phyloP scores from a whole-genome alignment of 1,284 basidiomycete genomes.

The Fomitopsis pinicola region DNA sequence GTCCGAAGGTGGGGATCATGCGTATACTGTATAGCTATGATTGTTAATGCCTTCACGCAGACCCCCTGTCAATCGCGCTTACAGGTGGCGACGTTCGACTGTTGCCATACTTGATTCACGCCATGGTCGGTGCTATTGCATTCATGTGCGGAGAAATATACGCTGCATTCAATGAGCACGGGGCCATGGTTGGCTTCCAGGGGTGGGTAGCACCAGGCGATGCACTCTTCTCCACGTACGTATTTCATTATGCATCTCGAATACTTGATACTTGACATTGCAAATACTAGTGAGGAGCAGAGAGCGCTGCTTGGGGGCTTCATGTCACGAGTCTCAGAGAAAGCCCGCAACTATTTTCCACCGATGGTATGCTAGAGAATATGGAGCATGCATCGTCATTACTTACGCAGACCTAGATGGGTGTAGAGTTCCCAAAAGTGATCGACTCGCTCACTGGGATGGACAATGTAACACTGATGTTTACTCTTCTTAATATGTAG shows the following conservation, averaged over 20 bases:
- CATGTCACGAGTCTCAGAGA: constrained; percentile 9
- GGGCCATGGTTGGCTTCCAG: constrained; percentile 8
- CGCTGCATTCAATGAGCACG: constrained; percentile 8
- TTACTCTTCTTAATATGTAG: background rate
- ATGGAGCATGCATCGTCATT: background rate
- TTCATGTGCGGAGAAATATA: constrained; percentile 10
- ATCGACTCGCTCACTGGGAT: constrained; percentile 5
- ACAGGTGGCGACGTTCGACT: background rate
- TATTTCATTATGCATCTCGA: background rate
- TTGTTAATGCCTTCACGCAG: background rate
- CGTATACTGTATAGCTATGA: background rate
- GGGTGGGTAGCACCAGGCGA: constrained; percentile 5
- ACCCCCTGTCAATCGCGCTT: constrained; percentile 1
- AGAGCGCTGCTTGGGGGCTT: constrained; percentile 1
- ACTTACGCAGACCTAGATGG: constrained; percentile 1
- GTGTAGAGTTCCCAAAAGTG: constrained; percentile 7
- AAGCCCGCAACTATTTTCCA: constrained; percentile 10
- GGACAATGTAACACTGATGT: background rate
- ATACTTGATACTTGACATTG: background rate
- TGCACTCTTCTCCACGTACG: constrained; percentile 5
- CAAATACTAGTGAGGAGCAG: constrained; percentile 12
- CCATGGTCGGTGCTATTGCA: background rate
- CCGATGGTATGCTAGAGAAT: background rate
- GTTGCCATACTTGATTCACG: background rate
- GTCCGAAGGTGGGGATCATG: background rate